Conservation (phyloP, 805 yeast species). For the Pichia eremophila region DNA sequence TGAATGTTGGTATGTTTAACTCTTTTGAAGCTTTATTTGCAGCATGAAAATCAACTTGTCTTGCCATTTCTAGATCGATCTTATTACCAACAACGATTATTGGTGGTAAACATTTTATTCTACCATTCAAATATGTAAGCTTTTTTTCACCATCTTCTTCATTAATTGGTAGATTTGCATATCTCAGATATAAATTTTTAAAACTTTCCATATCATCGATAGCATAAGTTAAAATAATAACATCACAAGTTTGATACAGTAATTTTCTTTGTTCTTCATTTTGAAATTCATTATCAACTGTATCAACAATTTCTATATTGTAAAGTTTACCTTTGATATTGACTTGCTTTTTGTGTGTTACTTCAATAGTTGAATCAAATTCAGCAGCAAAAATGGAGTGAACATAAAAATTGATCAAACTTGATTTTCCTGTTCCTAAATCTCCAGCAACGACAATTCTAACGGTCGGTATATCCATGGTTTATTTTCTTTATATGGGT, state of each 20-base stretch:
- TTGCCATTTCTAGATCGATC: conserved; percentile 62
- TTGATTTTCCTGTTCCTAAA: conserved; percentile 25
- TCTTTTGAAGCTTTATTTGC: conserved; percentile 18
- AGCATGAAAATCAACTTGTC: conserved; percentile 54
- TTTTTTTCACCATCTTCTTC: conserved; percentile 5
- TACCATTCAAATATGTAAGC: not conserved
- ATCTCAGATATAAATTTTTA: conserved; percentile 8
- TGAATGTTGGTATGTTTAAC: conserved; percentile 25
- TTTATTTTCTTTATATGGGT: no score
- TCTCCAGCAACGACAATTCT: conserved; percentile 26
- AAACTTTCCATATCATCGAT: conserved; percentile 29
- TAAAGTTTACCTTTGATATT: conserved; percentile 30
- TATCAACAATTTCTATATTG: conserved; percentile 54
- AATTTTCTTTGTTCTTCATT: conserved; percentile 13
- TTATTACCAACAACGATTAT: conserved; percentile 63
- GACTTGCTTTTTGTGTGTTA: conserved; percentile 15
- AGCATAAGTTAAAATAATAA: conserved; percentile 40
- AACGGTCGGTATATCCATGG: conserved; percentile 5
- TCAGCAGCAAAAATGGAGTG: conserved; percentile 16
- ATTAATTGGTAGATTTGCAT: conserved; percentile 28
- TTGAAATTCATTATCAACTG: conserved; percentile 74
- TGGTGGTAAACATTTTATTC: conserved; percentile 13
- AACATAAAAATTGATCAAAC: conserved; percentile 18
- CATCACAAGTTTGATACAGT: conserved; percentile 31
- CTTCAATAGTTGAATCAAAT: conserved; percentile 22